Conservation (phyloP, 805 yeast genomes). For the Wickerhamiella nectarea region DNA sequence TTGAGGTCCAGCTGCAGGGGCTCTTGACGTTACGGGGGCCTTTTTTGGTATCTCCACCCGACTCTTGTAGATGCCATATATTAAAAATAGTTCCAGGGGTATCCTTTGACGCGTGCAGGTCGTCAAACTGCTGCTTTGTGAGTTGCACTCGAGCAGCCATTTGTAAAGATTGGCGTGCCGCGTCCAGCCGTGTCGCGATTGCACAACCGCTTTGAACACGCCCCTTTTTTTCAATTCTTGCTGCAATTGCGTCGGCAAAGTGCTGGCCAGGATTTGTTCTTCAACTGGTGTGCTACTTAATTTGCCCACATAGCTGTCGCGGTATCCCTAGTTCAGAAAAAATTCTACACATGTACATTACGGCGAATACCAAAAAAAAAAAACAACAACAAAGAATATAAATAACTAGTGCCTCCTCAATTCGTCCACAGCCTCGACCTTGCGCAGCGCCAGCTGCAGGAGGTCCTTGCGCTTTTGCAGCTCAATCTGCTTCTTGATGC, state of each 20-base stretch:
- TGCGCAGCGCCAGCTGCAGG: slow-evolving; percentile 66
- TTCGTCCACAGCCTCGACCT: slow-evolving; percentile 74
- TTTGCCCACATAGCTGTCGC: no score
- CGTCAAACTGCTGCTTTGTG: slow-evolving; percentile 2
- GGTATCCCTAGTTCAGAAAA: no score
- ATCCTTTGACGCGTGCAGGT: not conserved
- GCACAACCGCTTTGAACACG: no score
- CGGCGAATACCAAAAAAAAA: no score
- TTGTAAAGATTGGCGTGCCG: no score
- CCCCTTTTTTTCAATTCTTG: no score
- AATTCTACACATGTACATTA: no score
- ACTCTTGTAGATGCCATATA: slow-evolving; percentile 8
- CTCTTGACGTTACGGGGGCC: not conserved
- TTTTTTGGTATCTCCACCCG: slow-evolving; percentile 2
- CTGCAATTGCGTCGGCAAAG: no score
- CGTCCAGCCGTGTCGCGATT: no score
- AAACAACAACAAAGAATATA: no score
- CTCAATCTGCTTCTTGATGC: slow-evolving; percentile 78
- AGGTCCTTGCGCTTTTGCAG: slow-evolving; percentile 85
- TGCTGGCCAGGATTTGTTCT: no score
- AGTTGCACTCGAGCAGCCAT: slow-evolving; percentile 2
- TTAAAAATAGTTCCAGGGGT: slow-evolving; percentile 7
- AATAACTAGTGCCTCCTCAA: not conserved
- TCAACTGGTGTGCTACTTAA: no score
- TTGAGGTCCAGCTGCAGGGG: slow-evolving; percentile 2